Evolutionary conservation across 108 stramenopile species (phyloP), one percentile per base, ranked within the genome.

Genomic region (Tribonema minus): DNA sequence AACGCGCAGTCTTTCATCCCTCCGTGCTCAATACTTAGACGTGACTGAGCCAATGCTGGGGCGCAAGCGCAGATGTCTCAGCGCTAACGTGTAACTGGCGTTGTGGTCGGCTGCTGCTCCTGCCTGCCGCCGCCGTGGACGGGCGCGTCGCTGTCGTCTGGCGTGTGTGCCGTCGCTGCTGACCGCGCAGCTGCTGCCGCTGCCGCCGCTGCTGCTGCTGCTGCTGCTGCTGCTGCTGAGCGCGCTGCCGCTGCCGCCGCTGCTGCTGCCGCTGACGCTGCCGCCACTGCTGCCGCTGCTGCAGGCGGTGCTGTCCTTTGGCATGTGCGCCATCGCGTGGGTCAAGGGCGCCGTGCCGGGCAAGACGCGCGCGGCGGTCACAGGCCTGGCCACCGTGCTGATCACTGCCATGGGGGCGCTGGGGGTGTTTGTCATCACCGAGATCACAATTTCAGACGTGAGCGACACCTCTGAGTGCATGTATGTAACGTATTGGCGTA

Each of bases 191-290:
- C n/a, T n/a, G n/a, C n/a, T n/a, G n/a, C n/a, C 15, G 27, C 60
- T 28, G 6, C 3, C n/a, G n/a, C 3, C 28, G 2, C 46, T 90
- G 9, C 54, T 76, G 3, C 37, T 92, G 86, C 88, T 89, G 5
- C 73, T 58, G 12, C 31, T 90, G 68, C 83, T 84, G 37, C n/a
- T n/a, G n/a, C n/a, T n/a, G n/a, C n/a, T n/a, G n/a, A n/a, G n/a
- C n/a, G n/a, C n/a, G n/a, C n/a, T 90, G 90, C 89, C 46, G 82
- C 31, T n/a, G n/a, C 88, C 89, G 40, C 89, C 90, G 4, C 81
- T 36, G n/a, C n/a, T n/a, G n/a, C n/a, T n/a, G n/a, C n/a, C n/a
- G n/a, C n/a, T n/a, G n/a, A n/a, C n/a, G n/a, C n/a, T n/a, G n/a
- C n/a, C n/a, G n/a, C n/a, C n/a, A n/a, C n/a, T n/a, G n/a, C n/a